phyloP scores from a whole-genome alignment of 2,329 filamentous ascomycete species.

The Fonsecaea monophora region DNA sequence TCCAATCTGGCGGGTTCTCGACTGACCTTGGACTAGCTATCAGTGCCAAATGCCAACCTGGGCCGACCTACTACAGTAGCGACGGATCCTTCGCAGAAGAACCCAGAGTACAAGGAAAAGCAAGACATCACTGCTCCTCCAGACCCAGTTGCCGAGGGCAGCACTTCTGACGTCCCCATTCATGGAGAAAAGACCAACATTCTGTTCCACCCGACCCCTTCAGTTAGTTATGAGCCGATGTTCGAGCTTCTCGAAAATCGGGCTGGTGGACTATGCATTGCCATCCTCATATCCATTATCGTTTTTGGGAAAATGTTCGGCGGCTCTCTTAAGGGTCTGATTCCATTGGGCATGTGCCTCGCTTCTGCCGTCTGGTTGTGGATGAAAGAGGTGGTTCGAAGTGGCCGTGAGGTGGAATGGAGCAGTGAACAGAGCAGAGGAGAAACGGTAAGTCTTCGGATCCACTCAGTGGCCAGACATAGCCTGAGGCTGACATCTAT shows the following conservation, averaged over 20 bases:
- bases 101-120: constrained; percentile 79
- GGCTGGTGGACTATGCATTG: constrained; percentile 72
- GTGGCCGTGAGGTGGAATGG: constrained; percentile 86
- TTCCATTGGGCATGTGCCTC: constrained; percentile 75
- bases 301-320: constrained; percentile 81
- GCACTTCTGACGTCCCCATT: constrained; percentile 92
- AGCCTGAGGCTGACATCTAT: constrained; percentile 10
- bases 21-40: constrained; percentile 60
- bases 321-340: constrained; percentile 74
- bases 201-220: constrained; percentile 91
- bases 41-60: constrained; percentile 88
- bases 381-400: constrained; percentile 84
- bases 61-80: constrained; percentile 70
- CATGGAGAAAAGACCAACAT: constrained; percentile 97
- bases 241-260: constrained; percentile 76
- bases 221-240: constrained; percentile 88
- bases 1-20: constrained; percentile 9
- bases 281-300: constrained; percentile 75
- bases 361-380: constrained; percentile 83
- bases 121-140: constrained; percentile 92
- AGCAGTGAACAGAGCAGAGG: constrained; percentile 83
- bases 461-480: neutral
- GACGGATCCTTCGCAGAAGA: constrained; percentile 73
- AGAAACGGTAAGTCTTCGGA: constrained; percentile 63
- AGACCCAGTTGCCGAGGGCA: constrained; percentile 79